phyloP scores from a whole-genome alignment of 2,329 filamentous ascomycete genomes.

The Scleromitrula shiraiana region DNA sequence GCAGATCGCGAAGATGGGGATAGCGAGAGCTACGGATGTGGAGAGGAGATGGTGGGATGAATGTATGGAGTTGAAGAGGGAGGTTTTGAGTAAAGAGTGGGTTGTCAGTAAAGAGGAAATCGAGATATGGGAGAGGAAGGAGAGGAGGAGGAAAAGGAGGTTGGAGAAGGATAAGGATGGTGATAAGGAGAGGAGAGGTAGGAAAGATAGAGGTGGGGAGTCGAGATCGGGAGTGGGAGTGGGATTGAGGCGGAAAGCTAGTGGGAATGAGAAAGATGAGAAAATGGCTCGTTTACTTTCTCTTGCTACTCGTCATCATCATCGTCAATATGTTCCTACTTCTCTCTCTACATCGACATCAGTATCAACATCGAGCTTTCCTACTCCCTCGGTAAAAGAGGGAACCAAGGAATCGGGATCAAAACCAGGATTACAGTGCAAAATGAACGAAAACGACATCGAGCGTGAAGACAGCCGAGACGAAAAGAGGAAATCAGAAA shows the following conservation, averaged over 20 bases:
- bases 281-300: too few relatives aligned
- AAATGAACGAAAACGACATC: too few relatives aligned
- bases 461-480: too few relatives aligned
- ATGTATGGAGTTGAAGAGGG: slow-evolving; percentile 39
- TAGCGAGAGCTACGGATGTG: slow-evolving; percentile 43
- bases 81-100: slow-evolving; percentile 48
- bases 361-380: too few relatives aligned
- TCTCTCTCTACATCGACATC: too few relatives aligned
- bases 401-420: too few relatives aligned
- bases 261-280: background rate
- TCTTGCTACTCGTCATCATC: too few relatives aligned
- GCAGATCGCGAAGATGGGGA: slow-evolving; percentile 41
- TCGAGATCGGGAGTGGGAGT: background rate
- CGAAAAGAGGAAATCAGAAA: too few relatives aligned
- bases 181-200: slow-evolving; percentile 7
- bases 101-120: slow-evolving; percentile 38
- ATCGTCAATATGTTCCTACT: too few relatives aligned
- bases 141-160: slow-evolving; percentile 23
- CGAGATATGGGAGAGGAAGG: slow-evolving; percentile 13
- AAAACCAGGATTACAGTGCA: too few relatives aligned
- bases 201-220: background rate
- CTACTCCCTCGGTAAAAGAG: too few relatives aligned
- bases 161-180: slow-evolving; percentile 1
- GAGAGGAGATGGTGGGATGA: slow-evolving; percentile 55
- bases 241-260: background rate